These are phyloP conservation scores for Mycena latifolia DNA, from an alignment of 768 basidiomycete species.

Conservation along the genomic window DNA sequence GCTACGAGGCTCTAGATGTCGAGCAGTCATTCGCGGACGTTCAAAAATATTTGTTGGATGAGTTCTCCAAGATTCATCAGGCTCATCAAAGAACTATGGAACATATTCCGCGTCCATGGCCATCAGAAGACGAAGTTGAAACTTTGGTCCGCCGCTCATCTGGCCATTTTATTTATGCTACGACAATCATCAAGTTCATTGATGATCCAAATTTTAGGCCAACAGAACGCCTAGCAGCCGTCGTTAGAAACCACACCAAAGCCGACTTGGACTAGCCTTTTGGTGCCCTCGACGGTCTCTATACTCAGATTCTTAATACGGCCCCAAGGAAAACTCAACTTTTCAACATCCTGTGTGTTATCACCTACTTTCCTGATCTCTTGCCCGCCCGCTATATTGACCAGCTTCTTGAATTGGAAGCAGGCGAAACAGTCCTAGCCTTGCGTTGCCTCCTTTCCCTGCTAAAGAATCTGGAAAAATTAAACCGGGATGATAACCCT, in stretches of 20 bases:
- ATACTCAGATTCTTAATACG: not conserved
- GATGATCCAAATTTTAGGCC: no score
- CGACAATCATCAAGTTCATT: no score
- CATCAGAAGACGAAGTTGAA: not conserved
- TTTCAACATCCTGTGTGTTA: not conserved
- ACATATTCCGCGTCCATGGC: not conserved
- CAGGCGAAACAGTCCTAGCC: not conserved
- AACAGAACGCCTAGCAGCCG: no score
- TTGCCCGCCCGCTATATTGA: not conserved
- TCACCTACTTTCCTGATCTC: not conserved
- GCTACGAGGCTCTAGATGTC: not conserved
- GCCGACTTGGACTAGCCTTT: no score
- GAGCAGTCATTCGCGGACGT: conserved; percentile 3
- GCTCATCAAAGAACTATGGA: not conserved
- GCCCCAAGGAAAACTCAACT: not conserved
- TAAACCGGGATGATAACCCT: no score
- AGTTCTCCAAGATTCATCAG: not conserved
- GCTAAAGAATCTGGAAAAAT: no score
- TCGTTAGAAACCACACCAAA: no score
- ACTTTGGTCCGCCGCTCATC: no score
- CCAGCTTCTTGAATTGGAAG: not conserved
- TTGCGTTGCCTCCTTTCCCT: not conserved
- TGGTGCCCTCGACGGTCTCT: not conserved
- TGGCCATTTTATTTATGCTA: no score
- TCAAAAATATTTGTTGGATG: not conserved